Evolutionary conservation across 768 basidiomycete species (phyloP), one percentile per base, ranked within the genome.

Genomic region (Leucocoprinus sp.): DNA sequence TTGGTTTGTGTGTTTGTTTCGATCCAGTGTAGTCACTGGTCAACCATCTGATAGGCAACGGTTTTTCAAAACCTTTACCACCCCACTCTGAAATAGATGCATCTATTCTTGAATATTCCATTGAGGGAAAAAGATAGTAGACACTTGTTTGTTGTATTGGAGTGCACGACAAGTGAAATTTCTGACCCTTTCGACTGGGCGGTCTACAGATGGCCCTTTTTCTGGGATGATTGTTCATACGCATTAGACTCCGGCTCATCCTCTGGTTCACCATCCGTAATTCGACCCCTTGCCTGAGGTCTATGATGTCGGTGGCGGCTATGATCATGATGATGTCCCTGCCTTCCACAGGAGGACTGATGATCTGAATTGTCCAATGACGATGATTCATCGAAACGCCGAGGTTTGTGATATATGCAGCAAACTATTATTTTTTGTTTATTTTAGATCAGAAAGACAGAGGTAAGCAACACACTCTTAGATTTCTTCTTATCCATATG

Each of bases 391-490:
- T 90, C 89, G 50, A 89, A 92, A 40, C 57, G 65, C 45, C 75
- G 73, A 1, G 84, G 83, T 58, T 84, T 86, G 59, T 92, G 89
- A 57, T 93, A 95, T 57, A 97, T 95, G 61, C 93, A 97, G 60
- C 93, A 97, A 40, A 96, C 93, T 97, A 43, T 18, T 52, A n/a
- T 31, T n/a, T 19, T 26, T 37, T 24, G 26, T 14, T 14, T 11
- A 37, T 8, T 33, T 49, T 24, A 26, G 23, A 21, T 9, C 29
- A 44, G 17, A 12, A 14, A 19, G 18, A 23, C 43, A 42, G 42
- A 26, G 15, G 43, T 27, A 14, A 34, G 4, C 12, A 3, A 75
- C 85, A 51, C 53, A 95, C 93, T 92, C 67, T 97, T 97, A 22
- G 90, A 91, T 52, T 85, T 89, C 65, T 96, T 95, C 72, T 76